Conservation (phyloP, 2,329 filamentous ascomycete species). For the Botrytis tulipae region DNA sequence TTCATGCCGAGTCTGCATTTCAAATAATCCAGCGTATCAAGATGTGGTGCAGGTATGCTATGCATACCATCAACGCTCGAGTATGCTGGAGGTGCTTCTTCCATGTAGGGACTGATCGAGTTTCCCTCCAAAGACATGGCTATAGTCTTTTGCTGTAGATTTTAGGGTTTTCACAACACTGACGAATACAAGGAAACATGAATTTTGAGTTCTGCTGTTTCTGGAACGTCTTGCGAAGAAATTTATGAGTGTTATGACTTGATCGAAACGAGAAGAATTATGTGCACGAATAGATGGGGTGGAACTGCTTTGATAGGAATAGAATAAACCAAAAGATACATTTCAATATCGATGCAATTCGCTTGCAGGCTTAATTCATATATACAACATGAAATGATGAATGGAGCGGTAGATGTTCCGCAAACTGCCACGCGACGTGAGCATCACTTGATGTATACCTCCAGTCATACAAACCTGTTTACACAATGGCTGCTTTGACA, state of each 20-base stretch:
- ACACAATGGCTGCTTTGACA: neutral
- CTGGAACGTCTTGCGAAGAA: neutral
- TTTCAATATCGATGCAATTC: neutral
- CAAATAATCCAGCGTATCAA: neutral
- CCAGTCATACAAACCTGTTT: neutral
- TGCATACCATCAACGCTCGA: neutral
- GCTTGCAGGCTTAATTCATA: neutral
- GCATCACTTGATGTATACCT: constrained; percentile 8
- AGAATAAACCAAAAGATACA: neutral
- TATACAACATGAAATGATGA: neutral
- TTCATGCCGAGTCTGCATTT: neutral
- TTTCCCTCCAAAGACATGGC: neutral
- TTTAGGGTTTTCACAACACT: neutral
- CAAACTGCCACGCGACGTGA: neutral
- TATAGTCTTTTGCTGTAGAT: neutral
- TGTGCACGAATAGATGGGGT: neutral
- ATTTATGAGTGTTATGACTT: neutral
- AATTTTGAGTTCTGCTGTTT: neutral
- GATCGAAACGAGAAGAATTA: neutral
- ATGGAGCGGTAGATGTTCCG: neutral
- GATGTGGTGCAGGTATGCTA: neutral
- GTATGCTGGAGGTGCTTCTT: neutral
- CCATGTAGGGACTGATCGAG: neutral
- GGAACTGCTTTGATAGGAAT: neutral
- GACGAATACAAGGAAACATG: neutral